phyloP scores from a whole-genome alignment of 1,284 basidiomycete genomes.

The Boletus albobrunnescens region DNA sequence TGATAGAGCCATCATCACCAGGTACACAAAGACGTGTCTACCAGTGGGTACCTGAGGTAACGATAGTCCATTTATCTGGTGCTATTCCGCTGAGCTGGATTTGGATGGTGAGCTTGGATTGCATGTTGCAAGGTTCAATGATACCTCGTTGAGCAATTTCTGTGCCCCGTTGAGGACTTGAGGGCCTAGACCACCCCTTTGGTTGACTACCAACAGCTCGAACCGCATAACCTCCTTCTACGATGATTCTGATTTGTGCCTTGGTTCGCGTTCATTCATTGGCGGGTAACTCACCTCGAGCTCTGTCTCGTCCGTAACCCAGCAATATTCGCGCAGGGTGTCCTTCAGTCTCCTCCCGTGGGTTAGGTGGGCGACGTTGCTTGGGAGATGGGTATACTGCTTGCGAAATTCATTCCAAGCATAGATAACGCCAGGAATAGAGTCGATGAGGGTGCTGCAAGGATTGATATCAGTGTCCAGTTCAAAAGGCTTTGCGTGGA shows the following conservation, averaged over 20 bases:
- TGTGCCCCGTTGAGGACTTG: constrained; percentile 52
- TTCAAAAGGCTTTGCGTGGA: not conserved
- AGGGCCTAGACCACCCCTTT: constrained; percentile 49
- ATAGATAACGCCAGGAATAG: constrained; percentile 61
- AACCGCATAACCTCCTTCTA: constrained; percentile 62
- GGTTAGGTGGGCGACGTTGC: constrained; percentile 48
- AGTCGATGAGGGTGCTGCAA: constrained; percentile 63
- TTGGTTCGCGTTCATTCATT: not conserved
- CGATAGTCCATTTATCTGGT: constrained; percentile 63
- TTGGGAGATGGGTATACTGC: constrained; percentile 50
- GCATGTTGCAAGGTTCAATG: not conserved
- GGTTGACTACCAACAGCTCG: constrained; percentile 51
- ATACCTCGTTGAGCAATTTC: constrained; percentile 47
- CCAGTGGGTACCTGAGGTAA: constrained; percentile 63
- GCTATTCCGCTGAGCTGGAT: constrained; percentile 34
- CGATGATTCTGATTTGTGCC: not conserved
- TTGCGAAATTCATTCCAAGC: constrained; percentile 60
- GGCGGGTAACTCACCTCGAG: constrained; percentile 43
- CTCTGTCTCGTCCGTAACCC: constrained; percentile 52
- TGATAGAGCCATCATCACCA: constrained; percentile 20
- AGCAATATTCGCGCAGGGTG: constrained; percentile 66
- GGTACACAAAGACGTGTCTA: not conserved
- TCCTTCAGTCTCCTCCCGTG: constrained; percentile 75
- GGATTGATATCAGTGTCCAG: constrained; percentile 11
- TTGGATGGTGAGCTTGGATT: constrained; percentile 5